Percentiles rank a stretch among this genome's conserved stretches.
phyloP scores from a whole-genome alignment of 176 grass and related monocot genomes.

The Oryza rufipogon region DNA sequence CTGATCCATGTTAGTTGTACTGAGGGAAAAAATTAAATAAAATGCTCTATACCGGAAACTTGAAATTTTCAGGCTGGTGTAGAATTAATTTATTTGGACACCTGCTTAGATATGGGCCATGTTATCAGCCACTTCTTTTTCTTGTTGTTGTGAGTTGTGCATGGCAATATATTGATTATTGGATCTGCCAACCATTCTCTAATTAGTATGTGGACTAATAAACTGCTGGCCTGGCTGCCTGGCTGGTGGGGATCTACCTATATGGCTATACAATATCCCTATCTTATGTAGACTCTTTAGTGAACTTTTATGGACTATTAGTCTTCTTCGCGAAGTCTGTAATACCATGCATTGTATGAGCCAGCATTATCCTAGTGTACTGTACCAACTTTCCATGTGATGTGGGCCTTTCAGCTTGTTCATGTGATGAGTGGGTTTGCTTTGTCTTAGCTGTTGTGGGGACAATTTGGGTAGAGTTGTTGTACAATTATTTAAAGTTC shows the following conservation, averaged over 20 bases:
- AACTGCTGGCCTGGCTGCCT: neutral
- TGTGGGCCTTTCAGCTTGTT: conserved; percentile 41
- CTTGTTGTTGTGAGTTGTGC: neutral
- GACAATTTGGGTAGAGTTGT: conserved; percentile 24
- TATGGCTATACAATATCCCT: neutral
- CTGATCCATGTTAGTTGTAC: neutral
- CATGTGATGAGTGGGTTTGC: conserved; percentile 40
- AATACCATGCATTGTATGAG: conserved; percentile 19
- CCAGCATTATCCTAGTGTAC: conserved; percentile 29
- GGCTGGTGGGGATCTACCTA: conserved; percentile 1
- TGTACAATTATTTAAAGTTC: conserved; percentile 20
- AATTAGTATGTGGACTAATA: conserved; percentile 18
- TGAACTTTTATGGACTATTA: neutral
- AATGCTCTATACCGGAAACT: neutral
- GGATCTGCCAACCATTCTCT: neutral
- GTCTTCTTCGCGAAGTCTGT: conserved; percentile 11
- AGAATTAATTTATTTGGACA: conserved; percentile 17
- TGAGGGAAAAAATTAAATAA: neutral
- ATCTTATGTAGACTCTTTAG: neutral
- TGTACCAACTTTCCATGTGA: conserved; percentile 27
- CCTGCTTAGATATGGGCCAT: conserved; percentile 1
- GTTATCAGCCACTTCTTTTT: neutral
- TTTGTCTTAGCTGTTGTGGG: conserved; percentile 53
- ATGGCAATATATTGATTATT: conserved; percentile 1
- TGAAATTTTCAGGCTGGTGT: conserved; percentile 13